Base-by-base conservation (phyloP, 2,329 filamentous ascomycete genomes). In the Neofusicoccum sp. region DNA sequence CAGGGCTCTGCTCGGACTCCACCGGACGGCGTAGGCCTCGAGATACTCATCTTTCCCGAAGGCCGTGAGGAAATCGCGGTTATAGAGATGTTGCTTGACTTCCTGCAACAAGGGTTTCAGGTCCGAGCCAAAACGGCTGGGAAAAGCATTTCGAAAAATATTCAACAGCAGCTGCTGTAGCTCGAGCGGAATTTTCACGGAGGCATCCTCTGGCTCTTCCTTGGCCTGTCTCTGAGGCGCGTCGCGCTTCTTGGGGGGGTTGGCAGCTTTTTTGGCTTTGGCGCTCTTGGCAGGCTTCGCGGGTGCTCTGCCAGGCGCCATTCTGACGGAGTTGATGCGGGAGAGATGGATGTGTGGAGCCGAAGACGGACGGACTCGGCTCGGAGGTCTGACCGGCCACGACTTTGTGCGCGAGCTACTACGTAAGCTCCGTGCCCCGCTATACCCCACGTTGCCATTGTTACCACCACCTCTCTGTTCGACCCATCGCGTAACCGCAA, bases 1-100 rank as follows among this genome's bases (percentile, higher is more conserved):
- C 57, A 98, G 77, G 0, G 92, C 89, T 58, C 95, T 82, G 57
- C 89, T 89, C 1, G 93, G 90, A 74, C 92, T 96, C 93, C 93
- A 99, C 67, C 95, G 80, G 58, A 91, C 85, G 7, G 91, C 91
- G 78, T 99, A 99, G 8, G 89, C 90, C 63, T 89, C 85, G 16
- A 97, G 82, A 67, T 88, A 84, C 45, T 89, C 85, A 60, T 85
- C 81, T 47, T 81, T 81, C 0, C 86, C 86, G 76, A 98, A 99
- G 0, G 93, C 93, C 14, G 80, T 78, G 11, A 82, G 81, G 75
- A 98, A 98, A 72, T 98, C 90, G 33, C 95, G 86, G 62, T 89
- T 87, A 73, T 89, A 98, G 7, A 99, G 81, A 65, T 93, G 90
- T 6, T 86, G 82, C 75, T 98, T 99, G 64, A 98, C 85, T 57